Evolutionary conservation across 495 filamentous ascomycete genomes (phyloP).

Genomic region (Lasiosphaeriaceae sp.): DNA sequence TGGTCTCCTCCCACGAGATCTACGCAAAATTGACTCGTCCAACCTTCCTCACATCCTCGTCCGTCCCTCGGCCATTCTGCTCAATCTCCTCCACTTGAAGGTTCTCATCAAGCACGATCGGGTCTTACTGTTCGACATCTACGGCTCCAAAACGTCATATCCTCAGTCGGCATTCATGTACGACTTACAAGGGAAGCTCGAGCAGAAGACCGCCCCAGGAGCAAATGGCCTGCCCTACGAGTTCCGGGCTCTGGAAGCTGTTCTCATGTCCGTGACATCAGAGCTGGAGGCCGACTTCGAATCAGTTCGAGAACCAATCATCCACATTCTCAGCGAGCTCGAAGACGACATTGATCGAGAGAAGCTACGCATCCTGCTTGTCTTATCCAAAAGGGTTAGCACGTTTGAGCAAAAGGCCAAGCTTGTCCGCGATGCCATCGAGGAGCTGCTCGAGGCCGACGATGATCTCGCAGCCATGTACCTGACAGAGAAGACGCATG

Average conservation of each 20-base stretch:
- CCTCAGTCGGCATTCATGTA: constrained; percentile 97
- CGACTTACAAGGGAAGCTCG: constrained; percentile 65
- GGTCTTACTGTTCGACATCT: constrained; percentile 92
- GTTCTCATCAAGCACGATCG: constrained; percentile 92
- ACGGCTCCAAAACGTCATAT: constrained; percentile 90
- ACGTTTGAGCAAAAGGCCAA: constrained; percentile 97
- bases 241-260: constrained; percentile 74
- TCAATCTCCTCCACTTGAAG: constrained; percentile 90
- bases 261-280: constrained; percentile 76
- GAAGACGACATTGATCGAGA: constrained; percentile 98
- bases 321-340: constrained; percentile 78
- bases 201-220: constrained; percentile 47
- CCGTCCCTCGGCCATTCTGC: constrained; percentile 87
- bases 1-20: constrained; percentile 88
- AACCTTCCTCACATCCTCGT: constrained; percentile 96
- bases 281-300: constrained; percentile 92
- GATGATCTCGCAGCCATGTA: constrained; percentile 97
- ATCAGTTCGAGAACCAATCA: constrained; percentile 84
- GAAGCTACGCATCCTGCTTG: constrained; percentile 81
- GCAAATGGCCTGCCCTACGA: constrained; percentile 62
- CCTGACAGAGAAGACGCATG: constrained; percentile 75
- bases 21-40: constrained; percentile 97
- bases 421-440: constrained; percentile 89
- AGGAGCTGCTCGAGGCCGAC: constrained; percentile 95
- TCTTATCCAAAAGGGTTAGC: constrained; percentile 91